Evolutionary conservation across 1,139 yeast species (phyloP), one percentile per base, ranked within the genome.

Genomic region (Torulaspora globosa): DNA sequence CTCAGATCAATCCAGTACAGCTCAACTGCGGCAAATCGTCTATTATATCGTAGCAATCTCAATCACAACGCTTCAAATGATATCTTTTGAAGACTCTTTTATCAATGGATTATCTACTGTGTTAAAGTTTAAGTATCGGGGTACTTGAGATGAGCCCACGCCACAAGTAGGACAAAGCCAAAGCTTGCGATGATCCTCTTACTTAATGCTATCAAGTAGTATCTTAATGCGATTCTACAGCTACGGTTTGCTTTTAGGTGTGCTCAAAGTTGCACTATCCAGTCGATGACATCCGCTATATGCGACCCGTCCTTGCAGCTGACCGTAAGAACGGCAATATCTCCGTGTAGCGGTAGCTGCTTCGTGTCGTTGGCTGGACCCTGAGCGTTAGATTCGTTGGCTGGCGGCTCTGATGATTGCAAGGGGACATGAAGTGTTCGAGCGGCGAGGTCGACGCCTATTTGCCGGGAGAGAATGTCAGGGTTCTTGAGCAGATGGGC

Each of bases 261-360:
- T n/a, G 10, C 10, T 30, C 39, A 53, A 26, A 55, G 49, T 32
- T 55, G 57, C 19, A 45, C 44, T 11, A 55, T 48, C 59, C 59
- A 55, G 28, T 54, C 52, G 16, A 50, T 32, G 11, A 55, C 46
- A 33, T 53, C 54, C 29, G 47, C 43, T 10, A 55, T 36, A 35
- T 43, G 46, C 10, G 47, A 50, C 11, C 58, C 58, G 39, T 52
- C 47, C 44, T 53, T 54, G 44, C 58, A 54, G 35, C 59, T 55
- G 5, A 52, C 43, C 16, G 54, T 46, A 36, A 54, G 53, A 15
- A 55, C 47, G 26, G 53, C 59, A 27, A 55, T 41, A 28, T 55
- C 59, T 26, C 57, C 49, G 36, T 54, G 52, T 28, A 55, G 46
- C 3, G 49, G 46, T 9, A 55, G 35, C 2, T 43, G 29, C 23